Evolutionary conservation across 2,329 filamentous ascomycete species (phyloP), one percentile per base, ranked within the genome.

Genomic region (Atkinsonella texensis): DNA sequence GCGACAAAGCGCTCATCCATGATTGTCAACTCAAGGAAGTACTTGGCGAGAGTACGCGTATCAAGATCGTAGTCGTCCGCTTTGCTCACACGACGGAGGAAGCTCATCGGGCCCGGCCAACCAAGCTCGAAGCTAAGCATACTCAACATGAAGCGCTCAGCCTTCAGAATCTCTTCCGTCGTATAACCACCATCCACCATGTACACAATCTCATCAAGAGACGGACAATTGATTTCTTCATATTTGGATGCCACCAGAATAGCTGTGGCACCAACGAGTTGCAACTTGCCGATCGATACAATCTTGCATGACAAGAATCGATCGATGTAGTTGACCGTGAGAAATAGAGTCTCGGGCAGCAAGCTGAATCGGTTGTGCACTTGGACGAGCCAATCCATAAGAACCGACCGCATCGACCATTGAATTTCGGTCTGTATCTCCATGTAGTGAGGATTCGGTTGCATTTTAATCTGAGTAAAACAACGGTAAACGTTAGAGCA

Each of bases 101-200:
- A 98, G 73, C 89, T 96, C 91, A 98, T 96, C 1, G 93, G 93
- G 43, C 93, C 93, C n/a, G 93, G 93, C 85, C 89, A 97, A 49
- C 93, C 93, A 50, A 98, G 80, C 70, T 96, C 89, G 64, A 95
- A 98, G 61, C 89, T 80, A 50, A 98, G 81, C 85, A 96, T 95
- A 68, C 82, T 94, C 49, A 98, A 80, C 90, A 98, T 98, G 73
- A 95, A 97, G 12, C 90, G 84, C 70, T 98, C 93, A 0, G 93
- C 93, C 73, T 97, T 96, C 58, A 97, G 79, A 52, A 98, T 91
- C 71, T 97, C 93, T 52, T 96, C 90, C 15, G 80, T 77, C 3
- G 79, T 86, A 70, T 96, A 98, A 51, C 89, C 89, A 43, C 83
- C 80, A 65, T 98, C 93, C 41, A 98, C 93, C 91, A 98, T 97